phyloP scores from a whole-genome alignment of 1,139 yeast species.

The Scheffersomyces insectosa region DNA sequence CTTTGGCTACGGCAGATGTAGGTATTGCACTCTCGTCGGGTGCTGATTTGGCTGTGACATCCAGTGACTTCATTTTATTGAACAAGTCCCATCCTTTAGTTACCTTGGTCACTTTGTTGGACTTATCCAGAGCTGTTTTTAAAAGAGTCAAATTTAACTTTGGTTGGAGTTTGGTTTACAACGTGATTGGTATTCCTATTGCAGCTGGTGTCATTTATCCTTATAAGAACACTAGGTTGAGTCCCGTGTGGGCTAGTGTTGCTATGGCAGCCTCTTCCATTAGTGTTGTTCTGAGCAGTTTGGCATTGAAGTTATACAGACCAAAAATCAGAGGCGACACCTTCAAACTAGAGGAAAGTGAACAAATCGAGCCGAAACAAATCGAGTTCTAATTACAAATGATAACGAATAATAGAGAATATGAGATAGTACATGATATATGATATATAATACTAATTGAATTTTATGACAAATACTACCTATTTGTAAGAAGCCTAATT shows the following conservation, averaged over 20 bases:
- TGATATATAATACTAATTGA: neutral
- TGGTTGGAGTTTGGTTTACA: constrained; percentile 55
- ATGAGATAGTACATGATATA: neutral
- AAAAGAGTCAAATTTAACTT: constrained; percentile 58
- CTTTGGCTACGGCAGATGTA: constrained; percentile 58
- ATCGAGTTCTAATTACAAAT: neutral
- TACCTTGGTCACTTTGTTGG: constrained; percentile 50
- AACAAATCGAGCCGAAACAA: neutral
- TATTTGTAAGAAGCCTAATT: neutral
- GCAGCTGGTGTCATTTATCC: constrained; percentile 68
- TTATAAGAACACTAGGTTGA: constrained; percentile 48
- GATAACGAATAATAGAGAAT: too few species aligned
- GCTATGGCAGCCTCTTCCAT: constrained; percentile 67
- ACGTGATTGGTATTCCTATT: constrained; percentile 56
- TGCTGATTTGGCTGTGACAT: constrained; percentile 58
- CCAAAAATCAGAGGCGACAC: constrained; percentile 30
- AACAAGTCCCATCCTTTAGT: constrained; percentile 47
- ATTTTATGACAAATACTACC: neutral
- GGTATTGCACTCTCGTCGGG: constrained; percentile 63
- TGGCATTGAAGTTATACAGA: constrained; percentile 48
- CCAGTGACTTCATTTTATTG: constrained; percentile 57
- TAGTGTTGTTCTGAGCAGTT: constrained; percentile 58
- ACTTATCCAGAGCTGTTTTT: constrained; percentile 43
- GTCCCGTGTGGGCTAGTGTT: constrained; percentile 68
- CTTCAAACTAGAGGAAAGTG: neutral